phyloP scores from a whole-genome alignment of 805 yeast genomes.

The Yarrowia divulgata region DNA sequence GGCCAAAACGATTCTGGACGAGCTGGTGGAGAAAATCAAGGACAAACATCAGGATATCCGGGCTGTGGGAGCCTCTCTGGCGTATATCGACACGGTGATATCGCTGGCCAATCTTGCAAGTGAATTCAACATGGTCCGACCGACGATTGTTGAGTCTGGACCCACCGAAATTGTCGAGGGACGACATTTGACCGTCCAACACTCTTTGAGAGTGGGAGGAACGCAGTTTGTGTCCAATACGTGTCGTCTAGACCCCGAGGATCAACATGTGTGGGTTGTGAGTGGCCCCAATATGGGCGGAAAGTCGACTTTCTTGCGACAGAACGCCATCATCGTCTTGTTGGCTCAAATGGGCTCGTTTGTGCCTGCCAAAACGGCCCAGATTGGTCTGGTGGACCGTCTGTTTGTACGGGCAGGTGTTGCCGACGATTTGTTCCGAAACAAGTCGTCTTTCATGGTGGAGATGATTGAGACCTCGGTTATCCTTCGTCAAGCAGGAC shows the following conservation, averaged over 20 bases:
- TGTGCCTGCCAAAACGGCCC: slow-evolving; percentile 70
- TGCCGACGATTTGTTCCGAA: slow-evolving; percentile 74
- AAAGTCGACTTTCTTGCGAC: slow-evolving; percentile 77
- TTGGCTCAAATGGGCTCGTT: slow-evolving; percentile 80
- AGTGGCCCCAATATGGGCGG: slow-evolving; percentile 96
- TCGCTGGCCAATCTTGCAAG: slow-evolving; percentile 75
- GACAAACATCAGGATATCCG: slow-evolving; percentile 58
- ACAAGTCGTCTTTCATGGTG: slow-evolving; percentile 90
- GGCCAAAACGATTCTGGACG: slow-evolving; percentile 62
- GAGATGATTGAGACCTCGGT: slow-evolving; percentile 86
- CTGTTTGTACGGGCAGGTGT: slow-evolving; percentile 83
- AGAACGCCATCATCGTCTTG: slow-evolving; percentile 69
- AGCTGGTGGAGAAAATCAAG: slow-evolving; percentile 58
- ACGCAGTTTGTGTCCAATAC: slow-evolving; percentile 59
- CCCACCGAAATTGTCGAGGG: slow-evolving; percentile 66
- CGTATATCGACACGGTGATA: slow-evolving; percentile 72
- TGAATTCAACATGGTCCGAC: slow-evolving; percentile 73
- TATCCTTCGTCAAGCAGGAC: slow-evolving; percentile 70
- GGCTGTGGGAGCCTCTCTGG: slow-evolving; percentile 59
- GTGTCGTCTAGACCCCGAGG: slow-evolving; percentile 48
- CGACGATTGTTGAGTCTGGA: slow-evolving; percentile 58
- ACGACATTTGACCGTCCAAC: slow-evolving; percentile 86
- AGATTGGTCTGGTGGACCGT: slow-evolving; percentile 75
- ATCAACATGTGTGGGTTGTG: slow-evolving; percentile 60
- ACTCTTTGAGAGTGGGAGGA: slow-evolving; percentile 62